Conservation (phyloP, 768 basidiomycete genomes). For the Inosperma sp. region DNA sequence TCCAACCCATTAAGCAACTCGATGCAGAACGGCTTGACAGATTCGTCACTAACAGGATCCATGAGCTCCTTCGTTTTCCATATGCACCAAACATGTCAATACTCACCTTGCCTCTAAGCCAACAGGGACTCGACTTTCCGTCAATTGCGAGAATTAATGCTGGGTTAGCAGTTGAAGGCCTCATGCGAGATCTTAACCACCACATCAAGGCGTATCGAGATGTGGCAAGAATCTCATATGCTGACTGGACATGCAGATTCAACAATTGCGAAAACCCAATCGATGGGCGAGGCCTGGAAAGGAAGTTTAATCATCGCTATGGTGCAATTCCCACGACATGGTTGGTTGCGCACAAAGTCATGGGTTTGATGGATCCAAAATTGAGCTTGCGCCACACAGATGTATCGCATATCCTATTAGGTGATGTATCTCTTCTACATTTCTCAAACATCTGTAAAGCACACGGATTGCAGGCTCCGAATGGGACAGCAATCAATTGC, state of each 20-base stretch:
- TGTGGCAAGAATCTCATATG: conserved; percentile 14
- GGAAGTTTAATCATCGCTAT: neutral
- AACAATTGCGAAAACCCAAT: conserved; percentile 8
- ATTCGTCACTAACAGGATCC: conserved; percentile 12
- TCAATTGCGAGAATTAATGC: conserved; percentile 13
- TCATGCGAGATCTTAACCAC: conserved; percentile 19
- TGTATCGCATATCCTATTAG: neutral
- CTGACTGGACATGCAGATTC: conserved; percentile 18
- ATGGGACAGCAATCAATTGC: conserved; percentile 1
- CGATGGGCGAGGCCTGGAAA: neutral
- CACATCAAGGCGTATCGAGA: conserved; percentile 14
- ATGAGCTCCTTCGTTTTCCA: conserved; percentile 21
- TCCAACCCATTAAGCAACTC: conserved; percentile 20
- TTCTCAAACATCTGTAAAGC: neutral
- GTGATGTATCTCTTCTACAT: neutral
- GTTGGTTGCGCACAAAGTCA: neutral
- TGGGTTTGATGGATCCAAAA: neutral
- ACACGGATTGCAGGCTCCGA: neutral
- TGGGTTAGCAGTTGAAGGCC: conserved; percentile 9
- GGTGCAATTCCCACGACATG: neutral
- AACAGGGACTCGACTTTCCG: conserved; percentile 14
- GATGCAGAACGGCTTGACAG: conserved; percentile 24
- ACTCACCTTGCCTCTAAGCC: conserved; percentile 3
- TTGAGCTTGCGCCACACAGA: neutral
- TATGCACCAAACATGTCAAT: conserved; percentile 14